Evolutionary conservation across 2,329 filamentous ascomycete genomes (phyloP).

Genomic region (Phialophora macrospora): DNA sequence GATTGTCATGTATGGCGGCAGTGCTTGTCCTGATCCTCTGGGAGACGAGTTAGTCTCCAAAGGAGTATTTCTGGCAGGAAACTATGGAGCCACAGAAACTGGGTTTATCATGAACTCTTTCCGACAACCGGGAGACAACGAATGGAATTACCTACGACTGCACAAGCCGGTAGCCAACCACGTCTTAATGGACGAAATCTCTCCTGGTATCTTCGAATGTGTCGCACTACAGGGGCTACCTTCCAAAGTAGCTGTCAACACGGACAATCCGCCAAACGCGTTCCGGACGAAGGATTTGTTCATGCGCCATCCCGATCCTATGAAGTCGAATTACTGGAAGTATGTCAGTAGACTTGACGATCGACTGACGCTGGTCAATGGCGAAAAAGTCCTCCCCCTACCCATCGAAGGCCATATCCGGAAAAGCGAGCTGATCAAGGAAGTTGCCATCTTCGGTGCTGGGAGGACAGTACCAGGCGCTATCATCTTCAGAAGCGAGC

Average conservation of each 20-base stretch:
- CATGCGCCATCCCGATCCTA: constrained; percentile 38
- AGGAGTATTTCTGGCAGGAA: constrained; percentile 61
- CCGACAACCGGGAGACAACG: constrained; percentile 58
- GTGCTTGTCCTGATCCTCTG: constrained; percentile 63
- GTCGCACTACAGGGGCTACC: constrained; percentile 47
- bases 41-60: constrained; percentile 59
- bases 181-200: constrained; percentile 49
- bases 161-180: constrained; percentile 49
- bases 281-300: constrained; percentile 62
- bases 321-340: constrained; percentile 61
- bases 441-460: constrained; percentile 67
- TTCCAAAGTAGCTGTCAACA: constrained; percentile 51
- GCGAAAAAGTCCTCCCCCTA: constrained; percentile 71
- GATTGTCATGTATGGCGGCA: constrained; percentile 64
- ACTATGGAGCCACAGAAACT: constrained; percentile 64
- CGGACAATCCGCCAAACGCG: constrained; percentile 57
- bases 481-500: constrained; percentile 56
- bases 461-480: constrained; percentile 61
- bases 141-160: constrained; percentile 64
- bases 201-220: constrained; percentile 46
- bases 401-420: constrained; percentile 62
- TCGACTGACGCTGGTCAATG: constrained; percentile 66
- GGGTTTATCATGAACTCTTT: constrained; percentile 67
- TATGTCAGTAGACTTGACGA: constrained; percentile 67
- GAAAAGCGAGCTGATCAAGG: constrained; percentile 53